These are phyloP conservation scores for Ogataea angusta DNA, from an alignment of 805 yeast species.

Conservation along the genomic window DNA sequence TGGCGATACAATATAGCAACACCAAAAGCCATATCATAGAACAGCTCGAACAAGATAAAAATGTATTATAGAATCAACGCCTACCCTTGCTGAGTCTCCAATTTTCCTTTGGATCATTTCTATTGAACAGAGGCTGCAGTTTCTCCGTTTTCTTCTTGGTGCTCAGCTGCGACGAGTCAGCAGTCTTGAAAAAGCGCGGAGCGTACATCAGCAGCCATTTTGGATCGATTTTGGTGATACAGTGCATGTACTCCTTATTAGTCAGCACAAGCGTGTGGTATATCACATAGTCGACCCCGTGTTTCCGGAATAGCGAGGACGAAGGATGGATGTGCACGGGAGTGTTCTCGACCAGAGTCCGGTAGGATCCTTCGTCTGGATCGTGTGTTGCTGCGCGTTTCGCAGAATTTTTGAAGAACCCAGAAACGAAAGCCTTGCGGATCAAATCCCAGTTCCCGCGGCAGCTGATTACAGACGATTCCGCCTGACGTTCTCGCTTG, in stretches of 20 bases:
- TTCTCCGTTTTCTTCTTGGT: constrained; percentile 55
- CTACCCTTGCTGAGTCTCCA: constrained; percentile 68
- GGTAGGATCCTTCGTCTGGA: constrained; percentile 46
- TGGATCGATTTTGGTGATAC: constrained; percentile 78
- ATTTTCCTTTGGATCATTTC: constrained; percentile 56
- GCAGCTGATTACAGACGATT: constrained; percentile 39
- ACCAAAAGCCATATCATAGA: constrained; percentile 29
- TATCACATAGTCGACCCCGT: constrained; percentile 68
- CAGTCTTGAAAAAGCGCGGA: constrained; percentile 67
- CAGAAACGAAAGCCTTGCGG: constrained; percentile 61
- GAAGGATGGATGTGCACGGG: constrained; percentile 87
- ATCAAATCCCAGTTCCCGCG: constrained; percentile 54
- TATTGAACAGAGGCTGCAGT: constrained; percentile 70
- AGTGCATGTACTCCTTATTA: constrained; percentile 87
- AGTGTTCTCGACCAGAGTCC: constrained; percentile 62
- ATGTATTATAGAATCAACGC: constrained; percentile 12
- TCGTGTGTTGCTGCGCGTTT: constrained; percentile 48
- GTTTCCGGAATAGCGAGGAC: constrained; percentile 56
- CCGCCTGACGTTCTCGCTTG: constrained; percentile 18
- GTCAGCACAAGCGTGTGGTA: constrained; percentile 83
- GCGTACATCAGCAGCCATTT: constrained; percentile 71
- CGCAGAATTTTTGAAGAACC: constrained; percentile 65
- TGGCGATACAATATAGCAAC: constrained; percentile 44
- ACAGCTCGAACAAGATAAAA: constrained; percentile 9
- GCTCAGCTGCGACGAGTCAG: constrained; percentile 48